Evolutionary conservation across 345 rosid genomes (phyloP), one percentile per base, ranked within the genome.

Genomic region (Lenwebbia sp.): DNA sequence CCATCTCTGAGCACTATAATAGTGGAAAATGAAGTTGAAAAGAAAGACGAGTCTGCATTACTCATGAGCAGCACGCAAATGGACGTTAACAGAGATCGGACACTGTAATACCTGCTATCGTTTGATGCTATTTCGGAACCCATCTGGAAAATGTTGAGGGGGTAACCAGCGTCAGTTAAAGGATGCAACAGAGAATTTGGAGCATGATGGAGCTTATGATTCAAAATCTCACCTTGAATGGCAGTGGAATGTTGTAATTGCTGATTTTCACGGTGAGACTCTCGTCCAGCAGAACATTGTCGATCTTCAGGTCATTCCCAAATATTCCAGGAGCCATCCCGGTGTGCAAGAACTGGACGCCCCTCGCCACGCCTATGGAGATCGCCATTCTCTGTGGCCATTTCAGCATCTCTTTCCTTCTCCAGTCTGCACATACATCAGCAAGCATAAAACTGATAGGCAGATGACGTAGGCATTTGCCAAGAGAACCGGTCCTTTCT

Each of bases 381-480:
- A 96, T 93, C 2, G 97, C 92, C 96, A 96, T 95, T 90, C 98
- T 91, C 84, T 96, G 96, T 15, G 98, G 98, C 99, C 98, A 97
- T 89, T 95, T 93, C 81, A 97, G 89, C 41, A 89, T 89, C 76
- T 97, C 98, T 91, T 92, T 95, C 91, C 92, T 97, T 88, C 90
- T 94, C 92, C 90, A 85, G 85, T 97, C 98, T 96, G 94, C 82
- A 87, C 65, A 82, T 49, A 51, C 53, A 47, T 82, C 23, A 52
- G 84, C 2, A 28, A 52, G 17, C 44, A 33, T 65, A 40, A 65
- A 33, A 65, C 25, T 4, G 6, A 17, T 2, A 3, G 78, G 78
- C 6, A 0, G 41, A 65, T 33, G 41, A 65, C 76, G 30, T 22
- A 33, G 76, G 44, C 76, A 33, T 30, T 65, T 7, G 41, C 76